Base-by-base conservation (phyloP, 2,329 filamentous ascomycete species). In the Metarhizium album region DNA sequence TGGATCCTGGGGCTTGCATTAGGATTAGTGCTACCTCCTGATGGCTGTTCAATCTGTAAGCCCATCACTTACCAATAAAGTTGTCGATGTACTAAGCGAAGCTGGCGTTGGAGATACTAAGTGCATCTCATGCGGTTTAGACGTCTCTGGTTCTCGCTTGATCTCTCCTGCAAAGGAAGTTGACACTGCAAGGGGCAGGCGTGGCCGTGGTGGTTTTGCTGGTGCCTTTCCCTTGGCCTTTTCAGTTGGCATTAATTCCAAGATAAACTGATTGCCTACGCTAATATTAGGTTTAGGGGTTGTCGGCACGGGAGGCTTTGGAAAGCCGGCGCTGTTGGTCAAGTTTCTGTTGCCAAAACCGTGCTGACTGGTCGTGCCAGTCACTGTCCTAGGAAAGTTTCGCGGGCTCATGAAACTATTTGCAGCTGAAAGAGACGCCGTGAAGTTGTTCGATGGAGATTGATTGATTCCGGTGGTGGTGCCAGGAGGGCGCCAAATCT, bases 271-370 rank as follows among this genome's bases (percentile, higher is more conserved):
- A 47, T 60, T 67, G 14, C 60, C 60, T 23, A 56, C 54, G 45
- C 61, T 64, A 49, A 69, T 59, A 29, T 64, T 59, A 11, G 69
- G 64, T 53, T 71, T 72, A 9, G 67, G 65, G 33, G 64, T 67
- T 31, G 67, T 64, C 27, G 69, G 68, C 9, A 69, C 59, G 1
- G 69, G 67, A 6, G 70, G 70, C 47, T 66, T 68, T 48, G 63
- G 66, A 53, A 65, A 68, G 16, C 62, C 59, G 6, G 49, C 49
- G 38, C 49, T 45, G 8, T 45, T 47, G 16, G 49, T 40, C 16
- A 48, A 48, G 24, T 22, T 46, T 16, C 24, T 47, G 23, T n/a
- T 29, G 18, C 29, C 31, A 27, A 14, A n/a, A 31, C 2, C 14
- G 23, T 23, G 29, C 4, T n/a, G 16, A 22, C 24, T 43, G 23